Evolutionary conservation across 2,329 filamentous ascomycete species (phyloP).

Genomic region (Alternaria burnsii): DNA sequence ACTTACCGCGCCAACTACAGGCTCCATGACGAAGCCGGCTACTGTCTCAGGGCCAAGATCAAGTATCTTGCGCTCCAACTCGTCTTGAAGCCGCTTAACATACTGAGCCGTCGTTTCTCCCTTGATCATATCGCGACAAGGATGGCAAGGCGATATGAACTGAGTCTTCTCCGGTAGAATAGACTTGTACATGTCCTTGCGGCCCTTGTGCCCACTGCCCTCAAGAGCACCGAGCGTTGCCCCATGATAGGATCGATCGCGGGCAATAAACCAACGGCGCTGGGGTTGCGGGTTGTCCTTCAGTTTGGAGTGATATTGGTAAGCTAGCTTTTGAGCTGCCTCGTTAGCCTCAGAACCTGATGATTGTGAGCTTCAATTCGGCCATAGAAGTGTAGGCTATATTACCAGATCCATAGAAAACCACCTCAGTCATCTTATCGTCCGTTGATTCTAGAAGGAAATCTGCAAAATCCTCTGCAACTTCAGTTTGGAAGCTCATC

Average conservation of each 20-base stretch:
- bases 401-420: constrained; percentile 66
- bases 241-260: constrained; percentile 74
- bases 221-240: constrained; percentile 73
- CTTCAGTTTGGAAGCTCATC: constrained; percentile 59
- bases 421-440: constrained; percentile 63
- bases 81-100: constrained; percentile 66
- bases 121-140: constrained; percentile 65
- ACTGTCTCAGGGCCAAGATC: constrained; percentile 69
- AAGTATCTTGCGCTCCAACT: constrained; percentile 74
- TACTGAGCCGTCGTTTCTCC: constrained; percentile 68
- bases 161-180: constrained; percentile 66
- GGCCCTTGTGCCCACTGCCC: constrained; percentile 67
- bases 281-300: constrained; percentile 60
- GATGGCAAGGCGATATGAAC: constrained; percentile 72
- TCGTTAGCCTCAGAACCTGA: constrained; percentile 71
- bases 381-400: not conserved
- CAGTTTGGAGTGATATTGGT: constrained; percentile 70
- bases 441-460: constrained; percentile 61
- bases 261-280: constrained; percentile 69
- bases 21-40: constrained; percentile 76
- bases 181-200: constrained; percentile 69
- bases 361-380: not conserved
- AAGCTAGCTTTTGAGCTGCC: constrained; percentile 71
- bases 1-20: constrained; percentile 74
- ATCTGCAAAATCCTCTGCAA: constrained; percentile 62